Percentiles rank a stretch among this genome's conserved stretches.
These are phyloP conservation scores for Trichophyton rubrum DNA, from an alignment of 2,329 filamentous ascomycete species.

Conservation along the genomic window DNA sequence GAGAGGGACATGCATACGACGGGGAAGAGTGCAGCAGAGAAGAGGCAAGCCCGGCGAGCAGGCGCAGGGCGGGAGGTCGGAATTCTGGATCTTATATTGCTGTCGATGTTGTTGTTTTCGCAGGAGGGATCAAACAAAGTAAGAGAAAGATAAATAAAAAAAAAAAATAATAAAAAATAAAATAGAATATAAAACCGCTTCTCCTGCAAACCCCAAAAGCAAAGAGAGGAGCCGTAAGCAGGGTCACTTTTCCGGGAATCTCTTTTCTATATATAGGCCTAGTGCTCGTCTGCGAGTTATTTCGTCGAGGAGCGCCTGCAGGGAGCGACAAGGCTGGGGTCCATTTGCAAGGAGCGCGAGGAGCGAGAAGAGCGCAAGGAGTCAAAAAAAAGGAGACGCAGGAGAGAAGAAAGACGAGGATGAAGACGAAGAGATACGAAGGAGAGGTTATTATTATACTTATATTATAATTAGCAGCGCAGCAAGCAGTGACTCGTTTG, in stretches of 20 bases:
- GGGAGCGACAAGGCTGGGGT: neutral
- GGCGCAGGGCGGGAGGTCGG: no score
- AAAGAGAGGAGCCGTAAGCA: no score
- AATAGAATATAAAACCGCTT: no score
- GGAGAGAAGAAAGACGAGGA: neutral
- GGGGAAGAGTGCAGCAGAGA: neutral
- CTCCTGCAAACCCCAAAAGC: no score
- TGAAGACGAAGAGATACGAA: neutral
- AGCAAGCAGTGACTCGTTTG: neutral
- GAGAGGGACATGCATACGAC: neutral
- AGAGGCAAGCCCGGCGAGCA: no score
- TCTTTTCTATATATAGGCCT: neutral
- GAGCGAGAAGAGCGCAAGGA: neutral
- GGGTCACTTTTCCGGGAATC: neutral
- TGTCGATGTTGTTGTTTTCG: neutral
- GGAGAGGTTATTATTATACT: neutral
- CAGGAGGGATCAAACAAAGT: neutral
- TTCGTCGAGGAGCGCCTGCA: neutral
- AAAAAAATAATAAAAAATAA: no score
- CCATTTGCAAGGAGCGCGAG: neutral
- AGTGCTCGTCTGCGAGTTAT: neutral
- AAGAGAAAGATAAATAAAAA: neutral
- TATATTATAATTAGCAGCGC: neutral
- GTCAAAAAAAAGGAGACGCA: neutral
- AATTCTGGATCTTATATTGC: neutral